Evolutionary conservation across 495 filamentous ascomycete species (phyloP), one percentile per base, ranked within the genome.

Genomic region (Xylona heveae): DNA sequence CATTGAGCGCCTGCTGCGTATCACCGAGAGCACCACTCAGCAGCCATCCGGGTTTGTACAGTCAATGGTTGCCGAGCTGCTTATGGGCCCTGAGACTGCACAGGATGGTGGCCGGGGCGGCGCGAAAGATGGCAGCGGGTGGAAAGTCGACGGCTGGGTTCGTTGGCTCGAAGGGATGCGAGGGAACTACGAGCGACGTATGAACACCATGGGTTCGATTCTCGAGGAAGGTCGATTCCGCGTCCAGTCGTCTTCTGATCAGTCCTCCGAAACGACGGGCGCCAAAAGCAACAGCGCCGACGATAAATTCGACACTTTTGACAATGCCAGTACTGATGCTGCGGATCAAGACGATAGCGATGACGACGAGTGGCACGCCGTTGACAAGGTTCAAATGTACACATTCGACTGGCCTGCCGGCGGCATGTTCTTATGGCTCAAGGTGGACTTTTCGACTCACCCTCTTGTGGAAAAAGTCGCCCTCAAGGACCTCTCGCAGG

Each of bases 371-470:
- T 74, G 66, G 54, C 55, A 58, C 26, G 59, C 79, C 27, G 58
- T 93, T 6, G 64, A 70, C 26, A 78, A 74, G 42, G 66, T 62
- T 0, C 54, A 59, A 21, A 68, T 92, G 42, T 80, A 67, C 48
- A 57, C 68, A 28, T 93, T 88, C 45, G 44, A 57, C 28, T 75
- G 71, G 61, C 85, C 84, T 1, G 64, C 71, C n/a, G 85, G 71
- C 10, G 85, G 85, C 39, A 93, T 93, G 84, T 93, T 92, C 47
- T 50, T 88, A 15, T 95, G 84, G 84, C 40, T 92, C 0, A 56
- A 65, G 13, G 41, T 88, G 15, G 48, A 64, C 27, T 66, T 85
- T 36, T 59, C 72, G 8, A 54, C 52, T 0, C 84, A 95, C 41
- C 81, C 83, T 6, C 57, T 91, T n/a, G 66, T 50, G 23, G 52